Evolutionary conservation across 148 eudicot genomes (phyloP), one percentile per base, ranked within the genome.

Genomic region (Chenopodium formosanum): DNA sequence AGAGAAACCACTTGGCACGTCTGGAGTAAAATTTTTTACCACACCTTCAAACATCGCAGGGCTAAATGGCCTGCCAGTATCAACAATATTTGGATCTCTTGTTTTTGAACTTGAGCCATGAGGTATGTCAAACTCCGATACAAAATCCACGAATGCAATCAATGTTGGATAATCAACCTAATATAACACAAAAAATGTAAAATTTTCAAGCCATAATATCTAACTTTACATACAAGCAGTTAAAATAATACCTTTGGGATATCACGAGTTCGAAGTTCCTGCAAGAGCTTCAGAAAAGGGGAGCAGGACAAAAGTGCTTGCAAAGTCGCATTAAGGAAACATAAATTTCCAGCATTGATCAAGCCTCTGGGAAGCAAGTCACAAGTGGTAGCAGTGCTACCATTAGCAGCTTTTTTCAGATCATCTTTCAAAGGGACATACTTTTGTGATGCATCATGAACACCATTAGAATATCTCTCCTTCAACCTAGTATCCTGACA

Each of bases 251-350:
- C 98, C 98, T 92, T 85, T 17, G 92, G 88, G 79, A 96, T 90
- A 77, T 83, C 84, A 73, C 88, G 91, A 74, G 46, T 76, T 88
- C 87, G 91, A 84, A 96, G 82, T 53, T 91, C 94, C 81, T 91
- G 94, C 84, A 96, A 82, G 48, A 96, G 92, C 74, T 88, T 85
- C 79, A 96, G 86, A 88, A 96, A 96, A n/a, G 95, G 99, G 75
- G 99, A 88, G 85, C 99, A 96, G 19, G 98, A 89, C 47, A 94
- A 77, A 80, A 96, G 94, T 79, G 99, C 97, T 85, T 96, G 99
- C 78, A 94, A 82, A 64, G 97, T 94, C 58, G 99, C 97, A 89
- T 94, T 96, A 1, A 94, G 89, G 86, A 96, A 96, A 88, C 99
- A 96, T 10, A 94, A 80, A 83, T 96, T 96, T 74, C 99, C 99